Evolutionary conservation across 495 filamentous ascomycete species (phyloP).

Genomic region (Penicillium chermesinum): DNA sequence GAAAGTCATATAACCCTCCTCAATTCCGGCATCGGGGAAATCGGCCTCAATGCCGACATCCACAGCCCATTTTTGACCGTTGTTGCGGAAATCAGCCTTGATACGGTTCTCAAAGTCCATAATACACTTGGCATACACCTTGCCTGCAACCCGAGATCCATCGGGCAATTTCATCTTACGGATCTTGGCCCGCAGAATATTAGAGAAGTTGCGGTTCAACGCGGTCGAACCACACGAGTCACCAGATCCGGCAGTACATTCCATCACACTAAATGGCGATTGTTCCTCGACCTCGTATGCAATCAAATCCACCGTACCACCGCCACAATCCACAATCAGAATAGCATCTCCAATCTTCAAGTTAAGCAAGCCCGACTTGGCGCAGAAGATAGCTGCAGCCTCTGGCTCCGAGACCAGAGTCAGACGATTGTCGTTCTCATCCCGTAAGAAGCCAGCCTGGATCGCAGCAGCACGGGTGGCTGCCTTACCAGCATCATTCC

Average conservation of each 20-base stretch:
- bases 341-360: conserved; percentile 73
- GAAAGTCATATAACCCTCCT: conserved; percentile 80
- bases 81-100: conserved; percentile 79
- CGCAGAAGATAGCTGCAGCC: conserved; percentile 73
- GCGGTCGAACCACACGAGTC: conserved; percentile 76
- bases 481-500: conserved; percentile 78
- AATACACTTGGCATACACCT: conserved; percentile 78
- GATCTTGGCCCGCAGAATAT: conserved; percentile 74
- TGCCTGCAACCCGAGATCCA: conserved; percentile 68
- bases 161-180: conserved; percentile 80
- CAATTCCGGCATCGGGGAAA: conserved; percentile 73
- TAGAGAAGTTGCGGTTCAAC: conserved; percentile 77
- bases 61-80: conserved; percentile 79
- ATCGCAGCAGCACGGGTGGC: conserved; percentile 72
- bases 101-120: conserved; percentile 83
- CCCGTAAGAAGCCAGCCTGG: conserved; percentile 69
- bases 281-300: conserved; percentile 80
- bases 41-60: conserved; percentile 76
- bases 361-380: conserved; percentile 71
- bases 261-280: conserved; percentile 68
- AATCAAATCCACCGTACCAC: conserved; percentile 76
- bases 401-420: conserved; percentile 74
- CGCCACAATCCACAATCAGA: conserved; percentile 74
- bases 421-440: conserved; percentile 71
- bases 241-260: conserved; percentile 73